These are phyloP conservation scores for Chalaropsis ovoidea DNA, from an alignment of 2,329 filamentous ascomycete genomes.

Conservation along the genomic window DNA sequence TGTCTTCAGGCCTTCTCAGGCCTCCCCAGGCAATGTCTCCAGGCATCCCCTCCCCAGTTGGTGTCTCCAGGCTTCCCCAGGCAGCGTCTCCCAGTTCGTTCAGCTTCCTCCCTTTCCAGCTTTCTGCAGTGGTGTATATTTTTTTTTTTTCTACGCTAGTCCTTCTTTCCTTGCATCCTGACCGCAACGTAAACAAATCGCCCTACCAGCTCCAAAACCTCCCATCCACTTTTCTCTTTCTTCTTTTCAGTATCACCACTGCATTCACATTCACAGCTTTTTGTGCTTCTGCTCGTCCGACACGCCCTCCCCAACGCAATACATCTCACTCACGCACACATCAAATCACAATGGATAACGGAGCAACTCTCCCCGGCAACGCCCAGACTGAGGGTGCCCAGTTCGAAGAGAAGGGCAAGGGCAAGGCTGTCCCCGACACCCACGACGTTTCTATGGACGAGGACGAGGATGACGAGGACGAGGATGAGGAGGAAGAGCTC, in stretches of 20 bases:
- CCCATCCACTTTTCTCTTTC: slow-evolving; percentile 14
- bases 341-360: slow-evolving; percentile 42
- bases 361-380: slow-evolving; percentile 40
- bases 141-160: slow-evolving; percentile 13
- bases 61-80: neutral
- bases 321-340: slow-evolving; percentile 30
- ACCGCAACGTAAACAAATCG: slow-evolving; percentile 12
- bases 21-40: neutral
- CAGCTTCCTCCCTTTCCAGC: neutral
- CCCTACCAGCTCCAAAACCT: slow-evolving; percentile 11
- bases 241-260: slow-evolving; percentile 1
- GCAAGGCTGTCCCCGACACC: slow-evolving; percentile 55
- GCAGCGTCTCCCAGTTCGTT: neutral
- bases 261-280: neutral
- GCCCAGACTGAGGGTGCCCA: slow-evolving; percentile 34
- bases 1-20: neutral
- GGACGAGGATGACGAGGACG: slow-evolving; percentile 57
- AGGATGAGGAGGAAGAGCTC: slow-evolving; percentile 57
- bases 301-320: neutral
- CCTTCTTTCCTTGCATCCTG: slow-evolving; percentile 12
- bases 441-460: slow-evolving; percentile 62
- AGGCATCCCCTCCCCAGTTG: neutral
- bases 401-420: slow-evolving; percentile 68
- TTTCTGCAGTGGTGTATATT: neutral
- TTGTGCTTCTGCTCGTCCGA: neutral